Evolutionary conservation across 371 early-diverging fungal species (phyloP).

Genomic region (Ordospora colligata): DNA sequence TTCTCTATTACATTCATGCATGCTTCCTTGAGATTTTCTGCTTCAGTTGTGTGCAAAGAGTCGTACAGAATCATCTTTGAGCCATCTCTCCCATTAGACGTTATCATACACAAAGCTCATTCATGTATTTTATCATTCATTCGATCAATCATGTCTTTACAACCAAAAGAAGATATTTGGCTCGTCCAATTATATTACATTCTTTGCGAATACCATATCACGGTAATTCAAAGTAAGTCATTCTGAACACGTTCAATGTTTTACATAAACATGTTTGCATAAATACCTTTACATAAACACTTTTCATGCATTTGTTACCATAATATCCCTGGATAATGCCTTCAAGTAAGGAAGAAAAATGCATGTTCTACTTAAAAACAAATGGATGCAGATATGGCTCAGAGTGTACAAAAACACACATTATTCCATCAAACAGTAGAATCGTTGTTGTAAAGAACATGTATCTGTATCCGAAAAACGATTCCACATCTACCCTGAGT

Average conservation of each 20-base stretch:
- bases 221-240: no score
- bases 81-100: background rate
- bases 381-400: slow-evolving; percentile 93
- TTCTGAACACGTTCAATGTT: no score
- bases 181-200: no score
- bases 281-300: no score
- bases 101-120: background rate
- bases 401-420: slow-evolving; percentile 86
- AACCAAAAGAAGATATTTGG: background rate
- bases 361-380: slow-evolving; percentile 92
- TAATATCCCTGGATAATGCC: no score
- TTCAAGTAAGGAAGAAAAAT: slow-evolving; percentile 47
- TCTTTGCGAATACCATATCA: no score
- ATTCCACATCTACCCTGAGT: slow-evolving; percentile 66
- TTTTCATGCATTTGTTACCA: no score
- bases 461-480: slow-evolving; percentile 79
- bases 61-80: slow-evolving; percentile 6
- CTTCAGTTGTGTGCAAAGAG: background rate
- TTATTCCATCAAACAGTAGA: slow-evolving; percentile 81
- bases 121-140: background rate
- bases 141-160: background rate
- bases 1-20: slow-evolving; percentile 8
- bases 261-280: no score
- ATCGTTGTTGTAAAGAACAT: slow-evolving; percentile 81
- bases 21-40: background rate